Evolutionary conservation across 192 early-diverging fungal genomes (phyloP).

Genomic region (Mortierella antarctica): DNA sequence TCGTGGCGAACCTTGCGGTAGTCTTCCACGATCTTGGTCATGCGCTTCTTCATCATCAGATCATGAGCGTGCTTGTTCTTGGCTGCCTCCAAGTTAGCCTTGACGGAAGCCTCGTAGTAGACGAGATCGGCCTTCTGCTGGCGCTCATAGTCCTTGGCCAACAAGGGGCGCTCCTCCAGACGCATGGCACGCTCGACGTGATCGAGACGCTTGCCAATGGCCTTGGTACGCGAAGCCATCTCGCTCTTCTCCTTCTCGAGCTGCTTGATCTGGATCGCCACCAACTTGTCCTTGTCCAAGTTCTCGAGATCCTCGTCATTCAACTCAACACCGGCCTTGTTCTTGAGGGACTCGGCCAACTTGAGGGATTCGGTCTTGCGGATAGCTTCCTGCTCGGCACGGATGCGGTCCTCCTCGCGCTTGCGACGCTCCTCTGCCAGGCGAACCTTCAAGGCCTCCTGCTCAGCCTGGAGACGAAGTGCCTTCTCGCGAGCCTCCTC

Average conservation of each 20-base stretch:
- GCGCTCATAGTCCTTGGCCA: slow-evolving; percentile 89
- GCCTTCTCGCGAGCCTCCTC: slow-evolving; percentile 84
- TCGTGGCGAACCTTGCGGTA: slow-evolving; percentile 73
- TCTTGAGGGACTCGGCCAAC: slow-evolving; percentile 83
- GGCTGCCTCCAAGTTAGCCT: slow-evolving; percentile 75
- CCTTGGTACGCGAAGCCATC: slow-evolving; percentile 78
- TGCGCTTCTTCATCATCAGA: slow-evolving; percentile 80
- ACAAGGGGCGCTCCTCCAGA: slow-evolving; percentile 88
- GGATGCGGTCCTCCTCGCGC: slow-evolving; percentile 84
- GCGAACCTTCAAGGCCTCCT: slow-evolving; percentile 84
- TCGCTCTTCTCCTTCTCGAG: slow-evolving; percentile 92
- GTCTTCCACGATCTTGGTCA: slow-evolving; percentile 85
- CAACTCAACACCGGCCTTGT: slow-evolving; percentile 69
- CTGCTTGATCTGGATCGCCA: slow-evolving; percentile 89
- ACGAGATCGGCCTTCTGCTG: slow-evolving; percentile 89
- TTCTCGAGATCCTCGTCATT: slow-evolving; percentile 80
- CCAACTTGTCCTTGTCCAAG: slow-evolving; percentile 81
- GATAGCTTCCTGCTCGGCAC: slow-evolving; percentile 82
- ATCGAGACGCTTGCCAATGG: slow-evolving; percentile 83
- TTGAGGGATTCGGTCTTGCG: slow-evolving; percentile 85
- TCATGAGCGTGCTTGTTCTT: slow-evolving; percentile 75
- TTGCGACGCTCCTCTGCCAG: slow-evolving; percentile 85
- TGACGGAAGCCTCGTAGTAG: slow-evolving; percentile 78
- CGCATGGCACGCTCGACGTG: slow-evolving; percentile 95
- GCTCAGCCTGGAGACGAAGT: slow-evolving; percentile 77